Evolutionary conservation across 1,284 basidiomycete genomes (phyloP).

Genomic region (Termitomyces sp.): DNA sequence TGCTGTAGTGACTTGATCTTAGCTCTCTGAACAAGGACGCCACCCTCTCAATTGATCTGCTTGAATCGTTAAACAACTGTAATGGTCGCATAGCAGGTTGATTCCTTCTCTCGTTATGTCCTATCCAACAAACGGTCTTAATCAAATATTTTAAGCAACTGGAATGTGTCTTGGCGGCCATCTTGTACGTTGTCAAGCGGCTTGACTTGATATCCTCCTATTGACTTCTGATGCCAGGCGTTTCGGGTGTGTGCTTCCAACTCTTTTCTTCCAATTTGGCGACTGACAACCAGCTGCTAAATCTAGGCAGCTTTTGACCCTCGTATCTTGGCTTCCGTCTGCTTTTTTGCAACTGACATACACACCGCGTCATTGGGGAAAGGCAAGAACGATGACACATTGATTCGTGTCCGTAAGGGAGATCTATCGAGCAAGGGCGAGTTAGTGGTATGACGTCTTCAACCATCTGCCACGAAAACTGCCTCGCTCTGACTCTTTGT

Average conservation of each 20-base stretch:
- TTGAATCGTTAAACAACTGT: slow-evolving; percentile 72
- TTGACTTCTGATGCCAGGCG: slow-evolving; percentile 33
- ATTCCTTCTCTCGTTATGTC: neutral
- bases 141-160: slow-evolving; percentile 47
- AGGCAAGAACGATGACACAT: slow-evolving; percentile 76
- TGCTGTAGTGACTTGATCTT: neutral
- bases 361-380: slow-evolving; percentile 84
- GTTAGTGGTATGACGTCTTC: slow-evolving; percentile 55
- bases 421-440: slow-evolving; percentile 77
- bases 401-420: slow-evolving; percentile 66
- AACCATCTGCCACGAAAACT: neutral
- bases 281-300: neutral
- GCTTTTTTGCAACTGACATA: slow-evolving; percentile 92
- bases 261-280: neutral
- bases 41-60: slow-evolving; percentile 69
- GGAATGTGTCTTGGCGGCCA: slow-evolving; percentile 87
- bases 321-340: slow-evolving; percentile 79
- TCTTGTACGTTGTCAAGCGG: slow-evolving; percentile 42
- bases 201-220: neutral
- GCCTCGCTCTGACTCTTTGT: neutral
- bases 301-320: slow-evolving; percentile 73
- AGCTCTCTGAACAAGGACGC: slow-evolving; percentile 52
- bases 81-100: slow-evolving; percentile 83
- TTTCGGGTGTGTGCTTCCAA: slow-evolving; percentile 43
- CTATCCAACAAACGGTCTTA: neutral